Conservation (phyloP, 2,329 filamentous ascomycete genomes). For the Rasamsonia emersonii region DNA sequence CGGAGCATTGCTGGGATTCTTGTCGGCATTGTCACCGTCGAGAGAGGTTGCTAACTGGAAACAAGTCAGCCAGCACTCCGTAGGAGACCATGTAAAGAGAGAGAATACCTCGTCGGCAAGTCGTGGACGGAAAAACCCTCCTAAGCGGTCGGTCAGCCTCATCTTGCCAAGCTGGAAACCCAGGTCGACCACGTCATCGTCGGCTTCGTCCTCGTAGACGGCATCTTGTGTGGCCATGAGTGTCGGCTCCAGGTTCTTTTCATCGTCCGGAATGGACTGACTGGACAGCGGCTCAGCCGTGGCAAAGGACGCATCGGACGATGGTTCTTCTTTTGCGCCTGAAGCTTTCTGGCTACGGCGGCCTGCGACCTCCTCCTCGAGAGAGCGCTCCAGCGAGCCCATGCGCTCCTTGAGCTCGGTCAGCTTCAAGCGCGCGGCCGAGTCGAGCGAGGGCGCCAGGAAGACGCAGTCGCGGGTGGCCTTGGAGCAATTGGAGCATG, state of each 20-base stretch:
- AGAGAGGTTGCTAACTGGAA: too few relatives aligned
- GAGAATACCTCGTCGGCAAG: conserved; percentile 58
- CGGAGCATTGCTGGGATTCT: conserved; percentile 5
- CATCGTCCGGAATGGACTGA: conserved; percentile 40
- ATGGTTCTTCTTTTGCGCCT: conserved; percentile 15
- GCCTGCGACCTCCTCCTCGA: conserved; percentile 59
- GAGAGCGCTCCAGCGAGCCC: conserved; percentile 58
- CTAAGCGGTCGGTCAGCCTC: conserved; percentile 65
- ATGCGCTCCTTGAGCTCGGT: conserved; percentile 74
- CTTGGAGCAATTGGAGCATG: conserved; percentile 53
- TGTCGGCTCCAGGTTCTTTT: conserved; percentile 53
- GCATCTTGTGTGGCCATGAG: conserved; percentile 57
- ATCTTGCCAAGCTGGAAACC: conserved; percentile 64
- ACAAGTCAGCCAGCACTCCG: too few relatives aligned
- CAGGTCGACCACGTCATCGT: conserved; percentile 62
- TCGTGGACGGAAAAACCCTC: conserved; percentile 61
- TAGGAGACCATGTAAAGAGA: too few relatives aligned
- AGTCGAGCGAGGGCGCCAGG: conserved; percentile 59
- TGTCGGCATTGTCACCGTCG: too few relatives aligned
- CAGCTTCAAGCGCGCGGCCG: conserved; percentile 59
- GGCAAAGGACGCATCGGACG: conserved; percentile 30
- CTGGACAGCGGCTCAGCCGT: conserved; percentile 43
- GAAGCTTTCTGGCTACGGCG: conserved; percentile 15
- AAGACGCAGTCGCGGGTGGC: conserved; percentile 51
- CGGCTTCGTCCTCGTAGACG: conserved; percentile 57